Conservation (phyloP, 192 early-diverging fungal species). For the Cladochytrium replicatum region DNA sequence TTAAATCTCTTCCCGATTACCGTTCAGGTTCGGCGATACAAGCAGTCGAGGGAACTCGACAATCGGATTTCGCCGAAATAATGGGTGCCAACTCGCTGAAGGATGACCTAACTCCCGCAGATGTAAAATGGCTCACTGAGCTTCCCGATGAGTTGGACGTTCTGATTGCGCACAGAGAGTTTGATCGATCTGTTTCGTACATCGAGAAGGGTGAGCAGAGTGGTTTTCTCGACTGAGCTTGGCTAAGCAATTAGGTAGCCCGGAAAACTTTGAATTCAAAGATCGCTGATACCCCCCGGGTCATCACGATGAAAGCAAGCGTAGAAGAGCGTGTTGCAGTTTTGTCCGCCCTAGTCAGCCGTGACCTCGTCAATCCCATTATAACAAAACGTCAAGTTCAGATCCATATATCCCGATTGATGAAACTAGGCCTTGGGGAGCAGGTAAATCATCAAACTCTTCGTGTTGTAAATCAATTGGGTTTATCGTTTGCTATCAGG, state of each 20-base stretch:
- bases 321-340: conserved; percentile 31
- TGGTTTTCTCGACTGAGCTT: not conserved
- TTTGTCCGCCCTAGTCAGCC: conserved; percentile 42
- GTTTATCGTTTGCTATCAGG: conserved; percentile 33
- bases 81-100: conserved; percentile 7
- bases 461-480: not conserved
- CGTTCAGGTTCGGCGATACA: conserved; percentile 5
- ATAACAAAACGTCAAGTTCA: conserved; percentile 73
- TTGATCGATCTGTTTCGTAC: conserved; percentile 63
- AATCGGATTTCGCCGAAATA: not conserved
- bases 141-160: conserved; percentile 87
- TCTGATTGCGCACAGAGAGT: conserved; percentile 83
- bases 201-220: conserved; percentile 57
- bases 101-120: conserved; percentile 15
- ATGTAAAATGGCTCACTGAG: conserved; percentile 53
- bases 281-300: conserved; percentile 21
- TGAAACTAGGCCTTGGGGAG: conserved; percentile 64
- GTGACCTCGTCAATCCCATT: conserved; percentile 72
- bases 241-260: conserved; percentile 3
- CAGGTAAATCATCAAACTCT: conserved; percentile 26
- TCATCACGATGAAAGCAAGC: conserved; percentile 13
- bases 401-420: conserved; percentile 67
- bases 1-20: conserved; percentile 7
- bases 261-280: conserved; percentile 4
- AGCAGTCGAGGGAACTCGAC: not conserved